Evolutionary conservation across 768 basidiomycete species (phyloP), one percentile per base, ranked within the genome.

Genomic region (Termitomyces sp.): DNA sequence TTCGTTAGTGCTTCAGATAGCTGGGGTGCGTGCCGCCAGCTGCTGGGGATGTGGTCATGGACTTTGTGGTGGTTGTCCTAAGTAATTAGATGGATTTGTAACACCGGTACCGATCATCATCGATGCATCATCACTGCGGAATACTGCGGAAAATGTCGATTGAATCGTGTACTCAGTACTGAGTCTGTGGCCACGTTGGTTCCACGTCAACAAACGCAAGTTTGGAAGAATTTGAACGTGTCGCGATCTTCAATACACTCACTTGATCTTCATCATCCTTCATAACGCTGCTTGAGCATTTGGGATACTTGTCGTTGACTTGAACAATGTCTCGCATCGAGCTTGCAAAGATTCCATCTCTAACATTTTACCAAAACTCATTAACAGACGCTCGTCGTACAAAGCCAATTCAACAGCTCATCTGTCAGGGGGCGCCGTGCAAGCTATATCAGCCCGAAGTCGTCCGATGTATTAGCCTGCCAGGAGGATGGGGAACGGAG

Each of bases 21-120:
- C 79, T 32, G 94, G 92, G 3, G 72, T 92, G 5, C 88, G 85
- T 7, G 83, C 84, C 7, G 71, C 74, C 16, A 95, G 91, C 64
- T 98, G 96, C 67, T 88, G 83, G 81, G 96, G 95, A 12, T 98
- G 96, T 68, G 72, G 77, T 3, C 85, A 84, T 60, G 87, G 87
- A 13, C 71, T 87, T 41, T 91, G 90, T 66, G 80, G 83, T 48
- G 85, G 82, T 5, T 91, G 90, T 65, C 76, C 84, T 52, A n/a
- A n/a, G n/a, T n/a, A n/a, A n/a, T n/a, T n/a, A n/a, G n/a, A 6
- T 25, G 35, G 33, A 48, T 47, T 10, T 35, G 22, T 23, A 48
- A 47, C n/a, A n/a, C n/a, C n/a, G n/a, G n/a, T n/a, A 33, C 15
- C 33, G 23, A 35, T 36, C 33, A 23, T 11, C 46, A n/a, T n/a